Evolutionary conservation across 441 rosid genomes (phyloP).

Genomic region (Arabidopsis hybrid): DNA sequence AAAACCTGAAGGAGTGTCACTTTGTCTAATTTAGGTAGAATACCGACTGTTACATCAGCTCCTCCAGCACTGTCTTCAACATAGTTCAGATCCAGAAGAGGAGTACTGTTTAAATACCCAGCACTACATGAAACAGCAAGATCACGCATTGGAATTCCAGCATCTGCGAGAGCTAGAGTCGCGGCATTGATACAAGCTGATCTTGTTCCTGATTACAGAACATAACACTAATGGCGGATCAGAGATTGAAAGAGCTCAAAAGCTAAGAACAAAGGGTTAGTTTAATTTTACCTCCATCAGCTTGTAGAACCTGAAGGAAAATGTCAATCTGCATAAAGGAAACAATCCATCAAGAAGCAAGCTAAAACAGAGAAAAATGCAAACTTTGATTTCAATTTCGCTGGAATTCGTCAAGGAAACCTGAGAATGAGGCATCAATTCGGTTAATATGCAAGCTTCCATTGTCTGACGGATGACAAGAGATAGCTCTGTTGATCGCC

Average conservation of each 20-base stretch:
- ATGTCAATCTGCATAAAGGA: slow-evolving; percentile 84
- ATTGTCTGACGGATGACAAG: slow-evolving; percentile 91
- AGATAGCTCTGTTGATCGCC: slow-evolving; percentile 95
- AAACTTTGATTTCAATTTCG: background rate
- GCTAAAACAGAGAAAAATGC: background rate
- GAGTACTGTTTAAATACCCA: slow-evolving; percentile 85
- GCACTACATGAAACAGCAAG: slow-evolving; percentile 91
- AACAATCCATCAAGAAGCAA: slow-evolving; percentile 21
- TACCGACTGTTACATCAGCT: slow-evolving; percentile 86
- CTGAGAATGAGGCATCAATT: slow-evolving; percentile 94
- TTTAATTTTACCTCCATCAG: slow-evolving; percentile 82
- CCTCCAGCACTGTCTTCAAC: slow-evolving; percentile 97
- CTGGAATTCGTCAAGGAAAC: slow-evolving; percentile 41
- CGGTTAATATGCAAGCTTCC: slow-evolving; percentile 88
- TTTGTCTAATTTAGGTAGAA: slow-evolving; percentile 85
- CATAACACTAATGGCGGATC: background rate
- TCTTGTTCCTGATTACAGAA: slow-evolving; percentile 70
- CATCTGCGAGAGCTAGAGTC: slow-evolving; percentile 91
- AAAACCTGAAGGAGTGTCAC: slow-evolving; percentile 94
- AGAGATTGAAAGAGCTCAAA: background rate
- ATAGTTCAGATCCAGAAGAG: slow-evolving; percentile 88
- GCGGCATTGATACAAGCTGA: slow-evolving; percentile 98
- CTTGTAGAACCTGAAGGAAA: slow-evolving; percentile 95
- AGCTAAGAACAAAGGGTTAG: background rate
- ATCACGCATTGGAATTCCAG: slow-evolving; percentile 94